These are phyloP conservation scores for Candida vaughaniae DNA, from an alignment of 805 yeast genomes.

Conservation along the genomic window DNA sequence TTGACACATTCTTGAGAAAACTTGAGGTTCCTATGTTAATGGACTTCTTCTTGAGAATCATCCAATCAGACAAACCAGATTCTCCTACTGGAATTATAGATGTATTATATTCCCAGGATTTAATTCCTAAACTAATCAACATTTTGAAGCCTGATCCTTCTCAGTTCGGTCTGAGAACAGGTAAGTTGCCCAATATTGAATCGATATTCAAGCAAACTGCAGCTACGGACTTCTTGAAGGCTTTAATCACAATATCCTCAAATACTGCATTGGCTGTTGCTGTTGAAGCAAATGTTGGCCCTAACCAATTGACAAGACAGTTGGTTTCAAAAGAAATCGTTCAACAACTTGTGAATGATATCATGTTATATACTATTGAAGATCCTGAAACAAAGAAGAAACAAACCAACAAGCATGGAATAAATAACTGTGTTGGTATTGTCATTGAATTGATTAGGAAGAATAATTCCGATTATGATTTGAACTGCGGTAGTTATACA, in stretches of 20 bases:
- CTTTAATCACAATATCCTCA: constrained; percentile 90
- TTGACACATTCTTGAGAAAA: constrained; percentile 77
- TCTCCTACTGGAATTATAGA: constrained; percentile 85
- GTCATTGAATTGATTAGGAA: constrained; percentile 92
- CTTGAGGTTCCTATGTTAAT: constrained; percentile 91
- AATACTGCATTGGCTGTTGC: constrained; percentile 69
- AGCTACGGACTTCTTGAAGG: constrained; percentile 92
- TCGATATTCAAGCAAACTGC: constrained; percentile 71
- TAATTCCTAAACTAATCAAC: constrained; percentile 71
- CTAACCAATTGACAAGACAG: constrained; percentile 90
- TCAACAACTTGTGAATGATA: constrained; percentile 65
- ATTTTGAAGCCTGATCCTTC: constrained; percentile 66
- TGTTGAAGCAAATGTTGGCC: constrained; percentile 90
- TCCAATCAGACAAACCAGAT: constrained; percentile 91
- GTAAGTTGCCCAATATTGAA: constrained; percentile 27
- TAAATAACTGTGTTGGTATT: constrained; percentile 92
- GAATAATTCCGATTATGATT: constrained; percentile 93
- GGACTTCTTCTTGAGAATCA: constrained; percentile 86
- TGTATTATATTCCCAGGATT: constrained; percentile 64
- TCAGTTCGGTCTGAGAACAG: constrained; percentile 39
- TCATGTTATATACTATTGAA: constrained; percentile 47
- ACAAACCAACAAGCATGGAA: constrained; percentile 70
- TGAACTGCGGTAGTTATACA: constrained; percentile 78
- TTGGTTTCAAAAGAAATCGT: constrained; percentile 75
- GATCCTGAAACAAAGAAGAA: constrained; percentile 12